These are phyloP conservation scores for Tricholoma sp. DNA, from an alignment of 768 basidiomycete species.

Conservation along the genomic window DNA sequence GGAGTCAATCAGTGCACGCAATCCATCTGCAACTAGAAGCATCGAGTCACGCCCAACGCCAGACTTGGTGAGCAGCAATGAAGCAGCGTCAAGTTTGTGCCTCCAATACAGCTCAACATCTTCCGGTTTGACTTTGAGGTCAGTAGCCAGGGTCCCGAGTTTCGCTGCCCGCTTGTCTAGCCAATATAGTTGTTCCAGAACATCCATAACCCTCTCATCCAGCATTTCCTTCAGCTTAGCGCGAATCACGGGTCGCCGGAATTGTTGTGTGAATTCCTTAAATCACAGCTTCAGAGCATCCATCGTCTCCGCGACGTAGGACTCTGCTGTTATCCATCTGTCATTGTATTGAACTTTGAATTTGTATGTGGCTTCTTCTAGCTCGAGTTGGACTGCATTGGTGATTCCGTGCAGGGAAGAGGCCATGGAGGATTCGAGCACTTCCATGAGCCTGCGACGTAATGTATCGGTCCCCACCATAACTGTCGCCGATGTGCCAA, in stretches of 20 bases:
- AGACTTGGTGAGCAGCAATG: slow-evolving; percentile 89
- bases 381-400: slow-evolving; percentile 94
- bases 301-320: slow-evolving; percentile 95
- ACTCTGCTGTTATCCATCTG: slow-evolving; percentile 88
- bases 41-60: slow-evolving; percentile 95
- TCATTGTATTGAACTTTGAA: slow-evolving; percentile 99
- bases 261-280: slow-evolving; percentile 78
- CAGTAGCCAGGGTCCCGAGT: slow-evolving; percentile 62
- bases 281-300: slow-evolving; percentile 89
- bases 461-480: slow-evolving; percentile 93
- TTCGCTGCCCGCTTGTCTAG: slow-evolving; percentile 81
- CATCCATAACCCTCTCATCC: slow-evolving; percentile 95
- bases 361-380: slow-evolving; percentile 96
- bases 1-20: slow-evolving; percentile 84
- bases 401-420: slow-evolving; percentile 93
- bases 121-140: slow-evolving; percentile 64
- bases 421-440: slow-evolving; percentile 96
- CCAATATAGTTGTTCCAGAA: slow-evolving; percentile 97
- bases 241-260: slow-evolving; percentile 86
- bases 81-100: slow-evolving; percentile 94
- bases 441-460: slow-evolving; percentile 89
- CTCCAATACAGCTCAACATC: slow-evolving; percentile 90
- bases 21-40: slow-evolving; percentile 87
- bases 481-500: slow-evolving; percentile 55
- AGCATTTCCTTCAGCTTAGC: slow-evolving; percentile 87